These are phyloP conservation scores for Calycina marina DNA, from an alignment of 2,329 filamentous ascomycete species.

Conservation along the genomic window DNA sequence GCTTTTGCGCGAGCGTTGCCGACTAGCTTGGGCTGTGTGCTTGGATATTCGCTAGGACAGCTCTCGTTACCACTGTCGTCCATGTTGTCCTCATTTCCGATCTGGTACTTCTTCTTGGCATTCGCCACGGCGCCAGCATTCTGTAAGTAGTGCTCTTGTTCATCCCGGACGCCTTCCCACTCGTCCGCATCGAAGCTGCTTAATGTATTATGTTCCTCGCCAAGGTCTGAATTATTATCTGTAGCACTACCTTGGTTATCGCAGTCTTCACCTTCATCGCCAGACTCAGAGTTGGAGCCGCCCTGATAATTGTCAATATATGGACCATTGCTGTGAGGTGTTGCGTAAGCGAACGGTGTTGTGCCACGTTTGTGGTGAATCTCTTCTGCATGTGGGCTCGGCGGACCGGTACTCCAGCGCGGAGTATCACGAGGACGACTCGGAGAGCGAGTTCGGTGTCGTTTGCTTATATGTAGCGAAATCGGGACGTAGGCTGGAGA, in stretches of 20 bases:
- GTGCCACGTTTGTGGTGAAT: conserved; percentile 26
- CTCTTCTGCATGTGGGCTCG: conserved; percentile 19
- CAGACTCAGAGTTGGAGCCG: conserved; percentile 8
- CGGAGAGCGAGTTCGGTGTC: conserved; percentile 38
- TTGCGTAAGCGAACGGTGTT: conserved; percentile 58
- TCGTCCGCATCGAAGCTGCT: conserved; percentile 11
- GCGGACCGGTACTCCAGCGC: conserved; percentile 31
- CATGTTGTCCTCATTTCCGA: background rate
- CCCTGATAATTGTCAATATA: no score
- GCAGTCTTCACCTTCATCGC: conserved; percentile 8
- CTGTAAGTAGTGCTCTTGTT: conserved; percentile 1
- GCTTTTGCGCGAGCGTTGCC: background rate
- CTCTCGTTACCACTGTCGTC: conserved; percentile 5
- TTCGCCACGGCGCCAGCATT: background rate
- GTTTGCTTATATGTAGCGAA: conserved; percentile 10
- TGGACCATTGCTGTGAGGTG: conserved; percentile 52
- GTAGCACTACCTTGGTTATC: conserved; percentile 14
- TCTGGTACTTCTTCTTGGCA: background rate
- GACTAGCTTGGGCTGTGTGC: conserved; percentile 1
- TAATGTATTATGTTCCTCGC: conserved; percentile 13
- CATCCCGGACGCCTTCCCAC: conserved; percentile 7
- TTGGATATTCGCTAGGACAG: conserved; percentile 7
- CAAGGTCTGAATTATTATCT: conserved; percentile 15
- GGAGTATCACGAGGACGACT: conserved; percentile 38
- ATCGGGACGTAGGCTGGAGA: conserved; percentile 8